These are phyloP conservation scores for Chaetomium olivaceum DNA, from an alignment of 2,329 filamentous ascomycete species.

Conservation along the genomic window DNA sequence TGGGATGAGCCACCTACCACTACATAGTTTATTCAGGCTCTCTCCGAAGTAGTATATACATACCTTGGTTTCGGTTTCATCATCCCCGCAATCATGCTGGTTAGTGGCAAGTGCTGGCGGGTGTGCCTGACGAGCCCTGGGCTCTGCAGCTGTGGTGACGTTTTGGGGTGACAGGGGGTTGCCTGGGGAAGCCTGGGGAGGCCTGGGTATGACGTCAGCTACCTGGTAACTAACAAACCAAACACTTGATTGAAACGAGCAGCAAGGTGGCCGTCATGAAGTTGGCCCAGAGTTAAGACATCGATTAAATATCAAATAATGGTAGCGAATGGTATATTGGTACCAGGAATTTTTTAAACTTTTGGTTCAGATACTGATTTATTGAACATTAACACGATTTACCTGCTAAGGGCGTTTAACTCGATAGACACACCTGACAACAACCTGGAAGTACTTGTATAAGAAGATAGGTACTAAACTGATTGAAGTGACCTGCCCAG, in stretches of 20 bases:
- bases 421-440: too few relatives aligned
- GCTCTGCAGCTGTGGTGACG: not conserved
- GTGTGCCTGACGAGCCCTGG: not conserved
- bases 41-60: too few relatives aligned
- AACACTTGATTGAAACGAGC: not conserved
- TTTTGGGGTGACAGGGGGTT: not conserved
- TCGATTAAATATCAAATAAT: not conserved
- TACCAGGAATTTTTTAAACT: not conserved
- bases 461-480: too few relatives aligned
- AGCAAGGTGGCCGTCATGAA: not conserved
- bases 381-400: not conserved
- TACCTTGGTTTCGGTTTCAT: not conserved
- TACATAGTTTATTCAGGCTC: not conserved
- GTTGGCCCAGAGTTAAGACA: not conserved
- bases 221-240: too few relatives aligned
- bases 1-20: not conserved
- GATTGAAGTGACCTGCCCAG: not conserved
- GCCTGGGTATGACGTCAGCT: not conserved
- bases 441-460: too few relatives aligned
- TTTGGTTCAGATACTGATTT: not conserved
- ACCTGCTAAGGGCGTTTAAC: not conserved
- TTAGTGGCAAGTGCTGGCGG: not conserved
- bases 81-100: not conserved
- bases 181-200: too few relatives aligned
- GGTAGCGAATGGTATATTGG: not conserved